Percentiles rank a stretch among this genome's conserved stretches.
Evolutionary conservation across 257 asterid species (phyloP).

Genomic region (Apocynum venetum): DNA sequence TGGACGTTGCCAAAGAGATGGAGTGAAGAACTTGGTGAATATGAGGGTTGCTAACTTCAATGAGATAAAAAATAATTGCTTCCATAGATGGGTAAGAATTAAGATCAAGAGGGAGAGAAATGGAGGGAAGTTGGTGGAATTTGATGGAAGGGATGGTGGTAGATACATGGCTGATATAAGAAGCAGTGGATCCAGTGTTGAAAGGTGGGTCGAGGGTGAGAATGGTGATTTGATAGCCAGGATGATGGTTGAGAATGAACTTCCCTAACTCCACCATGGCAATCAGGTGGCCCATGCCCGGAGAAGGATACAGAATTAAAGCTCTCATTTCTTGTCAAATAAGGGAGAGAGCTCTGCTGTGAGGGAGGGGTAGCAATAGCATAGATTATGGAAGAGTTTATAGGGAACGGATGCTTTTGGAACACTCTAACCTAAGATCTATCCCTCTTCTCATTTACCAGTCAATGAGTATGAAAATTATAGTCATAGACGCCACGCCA

Average conservation of each 20-base stretch:
- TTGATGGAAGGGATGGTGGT: conserved; percentile 49
- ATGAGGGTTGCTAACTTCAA: conserved; percentile 34
- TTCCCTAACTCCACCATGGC: conserved; percentile 79
- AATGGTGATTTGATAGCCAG: conserved; percentile 32
- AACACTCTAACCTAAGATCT: too few species aligned
- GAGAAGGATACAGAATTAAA: conserved; percentile 57
- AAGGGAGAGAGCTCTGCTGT: neutral
- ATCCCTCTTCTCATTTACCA: too few species aligned
- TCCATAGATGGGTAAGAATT: conserved; percentile 38
- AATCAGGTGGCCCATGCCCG: conserved; percentile 62
- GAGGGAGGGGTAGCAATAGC: neutral
- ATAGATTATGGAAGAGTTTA: too few species aligned
- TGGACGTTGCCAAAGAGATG: conserved; percentile 17
- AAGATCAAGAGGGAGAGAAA: conserved; percentile 26
- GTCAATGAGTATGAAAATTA: too few species aligned
- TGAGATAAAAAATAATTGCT: conserved; percentile 34
- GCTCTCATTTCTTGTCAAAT: conserved; percentile 9
- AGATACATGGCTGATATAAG: conserved; percentile 46
- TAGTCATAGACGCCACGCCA: too few species aligned
- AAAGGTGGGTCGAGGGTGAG: conserved; percentile 30
- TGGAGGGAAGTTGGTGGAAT: conserved; percentile 50
- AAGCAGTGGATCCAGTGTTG: conserved; percentile 50
- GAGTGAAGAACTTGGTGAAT: conserved; percentile 41
- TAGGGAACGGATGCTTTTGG: neutral
- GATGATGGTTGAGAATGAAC: conserved; percentile 44